These are phyloP conservation scores for Brassica nigra DNA, from an alignment of 345 rosid species.

Conservation along the genomic window DNA sequence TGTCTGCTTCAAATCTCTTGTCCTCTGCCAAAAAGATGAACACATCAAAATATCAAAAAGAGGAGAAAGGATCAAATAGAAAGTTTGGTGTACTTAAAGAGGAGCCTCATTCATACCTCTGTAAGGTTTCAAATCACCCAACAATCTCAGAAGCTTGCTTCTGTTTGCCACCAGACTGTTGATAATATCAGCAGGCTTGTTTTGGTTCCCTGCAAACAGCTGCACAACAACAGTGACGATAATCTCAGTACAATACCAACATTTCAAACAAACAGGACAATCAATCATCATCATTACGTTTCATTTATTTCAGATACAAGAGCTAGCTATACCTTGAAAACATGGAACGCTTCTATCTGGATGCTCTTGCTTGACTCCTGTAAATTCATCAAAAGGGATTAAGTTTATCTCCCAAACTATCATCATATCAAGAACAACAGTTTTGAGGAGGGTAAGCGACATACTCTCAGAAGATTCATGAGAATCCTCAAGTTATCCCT, in stretches of 20 bases:
- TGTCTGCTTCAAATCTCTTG: constrained; percentile 91
- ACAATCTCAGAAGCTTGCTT: constrained; percentile 72
- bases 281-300: not conserved
- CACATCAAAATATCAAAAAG: not conserved
- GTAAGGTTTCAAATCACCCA: constrained; percentile 67
- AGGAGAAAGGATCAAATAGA: not conserved
- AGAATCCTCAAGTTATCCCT: constrained; percentile 86
- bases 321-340: constrained; percentile 68
- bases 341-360: constrained; percentile 97
- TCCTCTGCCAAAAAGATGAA: constrained; percentile 61
- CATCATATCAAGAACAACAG: constrained; percentile 5
- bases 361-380: constrained; percentile 98
- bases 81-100: not conserved
- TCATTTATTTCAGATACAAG: not conserved
- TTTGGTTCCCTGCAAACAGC: constrained; percentile 80
- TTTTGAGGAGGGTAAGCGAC: constrained; percentile 13
- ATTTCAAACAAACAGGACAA: not conserved
- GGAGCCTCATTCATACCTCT: constrained; percentile 49
- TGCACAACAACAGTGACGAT: constrained; percentile 25
- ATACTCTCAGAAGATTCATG: constrained; percentile 92
- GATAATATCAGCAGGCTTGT: constrained; percentile 63
- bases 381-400: not conserved
- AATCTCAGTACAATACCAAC: constrained; percentile 6
- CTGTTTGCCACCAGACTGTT: constrained; percentile 65
- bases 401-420: constrained; percentile 2